Evolutionary conservation across 2,329 filamentous ascomycete genomes (phyloP), one percentile per base, ranked within the genome.

Genomic region (Fusarium caatingaense): DNA sequence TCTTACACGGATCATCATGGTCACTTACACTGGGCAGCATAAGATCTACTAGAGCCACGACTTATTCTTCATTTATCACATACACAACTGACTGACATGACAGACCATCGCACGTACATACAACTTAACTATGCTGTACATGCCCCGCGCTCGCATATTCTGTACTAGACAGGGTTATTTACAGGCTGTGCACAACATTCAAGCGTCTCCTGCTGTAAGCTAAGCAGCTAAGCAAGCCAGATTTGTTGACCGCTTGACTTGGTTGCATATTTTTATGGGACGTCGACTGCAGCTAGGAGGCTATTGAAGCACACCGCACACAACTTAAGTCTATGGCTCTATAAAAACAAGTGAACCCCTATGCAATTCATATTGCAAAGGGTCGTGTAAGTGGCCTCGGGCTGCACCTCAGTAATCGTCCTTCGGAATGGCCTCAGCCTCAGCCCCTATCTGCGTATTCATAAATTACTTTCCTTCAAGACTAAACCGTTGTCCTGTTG

Each of bases 221-320:
- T 37, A 37, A 37, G 34, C 34, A n/a, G 27, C 49, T 53, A 42
- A 53, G n/a, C n/a, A 42, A 27, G 25, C 60, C 62, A 60, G 69
- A 66, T 60, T 70, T 51, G 72, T 74, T 76, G 74, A 76, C 74
- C 75, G 72, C 75, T 70, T 74, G 71, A 69, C 65, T 69, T 72
- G 74, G 58, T 66, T 77, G 75, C 74, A 77, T 76, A 71, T 72
- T 74, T 55, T 76, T 77, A 76, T 76, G 74, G 74, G 63, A 76
- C 74, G 32, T 51, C 46, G 25, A 60, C 72, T 76, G 75, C 74
- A 73, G 68, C 75, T 76, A 76, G 63, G 60, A 60, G 23, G 49
- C 57, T 54, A 59, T 67, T 75, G 72, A 74, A 73, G 70, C 72
- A 75, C 74, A 76, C 73, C 73, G 73, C 73, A 76, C 71, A 75